phyloP scores from a whole-genome alignment of 805 yeast genomes.

The Kuraishia cidri region DNA sequence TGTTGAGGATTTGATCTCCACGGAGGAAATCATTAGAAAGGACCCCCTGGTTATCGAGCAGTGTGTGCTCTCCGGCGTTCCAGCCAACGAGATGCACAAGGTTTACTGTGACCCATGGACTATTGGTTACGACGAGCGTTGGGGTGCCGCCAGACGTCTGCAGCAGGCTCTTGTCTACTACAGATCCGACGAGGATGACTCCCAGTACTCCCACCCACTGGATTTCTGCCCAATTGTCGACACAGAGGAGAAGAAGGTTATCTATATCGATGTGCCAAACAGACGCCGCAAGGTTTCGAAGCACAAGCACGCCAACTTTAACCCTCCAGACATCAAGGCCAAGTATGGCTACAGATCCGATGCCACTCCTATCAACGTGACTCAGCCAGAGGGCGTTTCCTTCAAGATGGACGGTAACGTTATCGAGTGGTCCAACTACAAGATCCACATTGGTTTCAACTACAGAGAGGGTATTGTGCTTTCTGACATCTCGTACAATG shows the following conservation, averaged over 20 bases:
- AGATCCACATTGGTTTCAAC: conserved; percentile 76
- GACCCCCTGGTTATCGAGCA: conserved; percentile 69
- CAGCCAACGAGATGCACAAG: conserved; percentile 50
- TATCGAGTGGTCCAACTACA: conserved; percentile 72
- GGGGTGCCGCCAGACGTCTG: conserved; percentile 67
- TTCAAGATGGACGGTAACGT: conserved; percentile 62
- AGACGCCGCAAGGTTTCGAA: conserved; percentile 66
- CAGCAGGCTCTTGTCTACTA: conserved; percentile 80
- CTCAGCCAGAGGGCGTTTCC: conserved; percentile 80
- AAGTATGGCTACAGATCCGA: conserved; percentile 54
- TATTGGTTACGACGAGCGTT: conserved; percentile 56
- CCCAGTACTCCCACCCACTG: conserved; percentile 58
- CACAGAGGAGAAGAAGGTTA: conserved; percentile 58
- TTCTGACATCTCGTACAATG: conserved; percentile 65
- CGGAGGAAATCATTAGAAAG: conserved; percentile 58
- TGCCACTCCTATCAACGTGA: conserved; percentile 56
- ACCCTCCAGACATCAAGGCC: conserved; percentile 53
- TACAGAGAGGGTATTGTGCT: conserved; percentile 80
- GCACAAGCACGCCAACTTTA: conserved; percentile 61
- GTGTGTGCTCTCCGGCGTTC: conserved; percentile 62
- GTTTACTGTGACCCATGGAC: conserved; percentile 65
- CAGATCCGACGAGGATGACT: conserved; percentile 68
- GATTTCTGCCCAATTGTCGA: conserved; percentile 81
- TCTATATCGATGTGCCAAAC: conserved; percentile 68
- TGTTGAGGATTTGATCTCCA: conserved; percentile 51